These are phyloP conservation scores for Tetrapisispora fleetii DNA, from an alignment of 805 yeast genomes.

Conservation along the genomic window DNA sequence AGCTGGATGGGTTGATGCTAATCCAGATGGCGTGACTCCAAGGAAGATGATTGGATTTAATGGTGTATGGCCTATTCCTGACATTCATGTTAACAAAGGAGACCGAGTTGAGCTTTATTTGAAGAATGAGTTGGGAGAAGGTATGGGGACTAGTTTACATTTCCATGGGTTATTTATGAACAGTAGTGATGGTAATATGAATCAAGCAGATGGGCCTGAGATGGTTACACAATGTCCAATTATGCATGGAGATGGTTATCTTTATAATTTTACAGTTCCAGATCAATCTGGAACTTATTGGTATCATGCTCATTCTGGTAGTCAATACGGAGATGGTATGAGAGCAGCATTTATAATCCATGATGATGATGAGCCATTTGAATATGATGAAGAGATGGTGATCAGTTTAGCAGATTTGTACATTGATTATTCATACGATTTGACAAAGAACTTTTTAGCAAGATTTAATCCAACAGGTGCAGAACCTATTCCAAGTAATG, in stretches of 20 bases:
- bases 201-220: conserved; percentile 71
- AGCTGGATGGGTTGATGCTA: conserved; percentile 50
- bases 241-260: conserved; percentile 52
- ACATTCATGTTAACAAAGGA: conserved; percentile 52
- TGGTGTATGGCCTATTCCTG: conserved; percentile 66
- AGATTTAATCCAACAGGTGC: conserved; percentile 78
- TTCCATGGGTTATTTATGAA: conserved; percentile 72
- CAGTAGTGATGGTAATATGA: conserved; percentile 35
- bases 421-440: conserved; percentile 41
- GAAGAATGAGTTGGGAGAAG: conserved; percentile 48
- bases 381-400: conserved; percentile 52
- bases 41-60: conserved; percentile 59
- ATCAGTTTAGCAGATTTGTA: conserved; percentile 56
- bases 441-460: conserved; percentile 41
- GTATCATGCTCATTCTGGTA: conserved; percentile 74
- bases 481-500: conserved; percentile 66
- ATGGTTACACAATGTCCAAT: conserved; percentile 76
- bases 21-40: conserved; percentile 53
- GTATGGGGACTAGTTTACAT: conserved; percentile 49
- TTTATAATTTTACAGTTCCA: conserved; percentile 60
- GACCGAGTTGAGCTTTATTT: conserved; percentile 52
- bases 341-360: conserved; percentile 61
- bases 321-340: conserved; percentile 72
- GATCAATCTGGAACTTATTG: conserved; percentile 71
- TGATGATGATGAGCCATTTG: conserved; percentile 39